These are phyloP conservation scores for Mycena amicta DNA, from an alignment of 768 basidiomycete species.

Conservation along the genomic window DNA sequence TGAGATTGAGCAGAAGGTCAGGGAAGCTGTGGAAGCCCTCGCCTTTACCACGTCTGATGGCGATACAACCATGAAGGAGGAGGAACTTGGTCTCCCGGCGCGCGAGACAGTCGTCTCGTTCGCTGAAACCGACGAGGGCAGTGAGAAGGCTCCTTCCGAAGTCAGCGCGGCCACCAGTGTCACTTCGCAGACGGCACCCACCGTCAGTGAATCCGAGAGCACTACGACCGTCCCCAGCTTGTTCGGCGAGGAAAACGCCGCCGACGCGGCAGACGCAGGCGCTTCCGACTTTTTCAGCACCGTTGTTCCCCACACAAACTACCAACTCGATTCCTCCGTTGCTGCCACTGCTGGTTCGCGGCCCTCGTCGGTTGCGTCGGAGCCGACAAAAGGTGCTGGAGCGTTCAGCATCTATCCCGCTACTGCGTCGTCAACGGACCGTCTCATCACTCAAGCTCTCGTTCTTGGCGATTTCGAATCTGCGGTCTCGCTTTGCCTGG, in stretches of 20 bases:
- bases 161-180: slow-evolving; percentile 46
- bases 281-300: slow-evolving; percentile 84
- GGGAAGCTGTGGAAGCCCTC: slow-evolving; percentile 78
- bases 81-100: slow-evolving; percentile 45
- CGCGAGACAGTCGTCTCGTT: slow-evolving; percentile 85
- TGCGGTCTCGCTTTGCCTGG: slow-evolving; percentile 89
- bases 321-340: slow-evolving; percentile 84
- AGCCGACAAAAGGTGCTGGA: slow-evolving; percentile 65
- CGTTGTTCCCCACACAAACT: slow-evolving; percentile 81
- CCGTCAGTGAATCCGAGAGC: slow-evolving; percentile 64
- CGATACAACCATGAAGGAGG: slow-evolving; percentile 33
- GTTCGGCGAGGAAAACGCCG: slow-evolving; percentile 75
- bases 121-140: slow-evolving; percentile 64
- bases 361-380: slow-evolving; percentile 79
- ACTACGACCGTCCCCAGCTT: slow-evolving; percentile 85
- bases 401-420: slow-evolving; percentile 89
- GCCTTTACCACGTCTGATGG: slow-evolving; percentile 45
- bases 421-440: slow-evolving; percentile 86
- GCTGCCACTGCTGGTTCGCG: slow-evolving; percentile 95
- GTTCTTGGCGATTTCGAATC: slow-evolving; percentile 95
- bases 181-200: slow-evolving; percentile 62
- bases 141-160: slow-evolving; percentile 76
- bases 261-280: slow-evolving; percentile 51
- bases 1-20: slow-evolving; percentile 77
- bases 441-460: slow-evolving; percentile 87